These are phyloP conservation scores for Thymus quinquecostatus DNA, from an alignment of 257 asterid genomes.

Conservation along the genomic window DNA sequence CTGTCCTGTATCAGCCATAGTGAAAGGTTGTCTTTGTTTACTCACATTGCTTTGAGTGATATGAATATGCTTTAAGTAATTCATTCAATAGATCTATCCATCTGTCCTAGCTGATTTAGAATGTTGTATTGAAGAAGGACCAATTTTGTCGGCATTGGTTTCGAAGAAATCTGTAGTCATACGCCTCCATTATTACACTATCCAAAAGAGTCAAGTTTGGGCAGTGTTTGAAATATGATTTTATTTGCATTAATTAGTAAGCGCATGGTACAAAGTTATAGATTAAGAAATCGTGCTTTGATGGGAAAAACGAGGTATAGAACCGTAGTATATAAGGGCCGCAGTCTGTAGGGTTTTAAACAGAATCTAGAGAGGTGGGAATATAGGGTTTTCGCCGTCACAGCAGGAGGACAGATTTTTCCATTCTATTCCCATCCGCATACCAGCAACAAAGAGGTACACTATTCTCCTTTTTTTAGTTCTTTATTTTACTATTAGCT, in stretches of 20 bases:
- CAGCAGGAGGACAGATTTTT: not conserved
- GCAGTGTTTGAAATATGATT: not conserved
- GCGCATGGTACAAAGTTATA: not conserved
- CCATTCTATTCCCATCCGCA: not conserved
- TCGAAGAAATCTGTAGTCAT: not conserved
- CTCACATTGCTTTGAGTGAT: slow-evolving; percentile 7
- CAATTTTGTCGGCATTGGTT: not conserved
- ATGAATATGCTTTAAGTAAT: not conserved
- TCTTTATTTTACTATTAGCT: slow-evolving; percentile 2
- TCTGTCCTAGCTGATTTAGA: not conserved
- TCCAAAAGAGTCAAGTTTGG: not conserved
- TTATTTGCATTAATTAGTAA: slow-evolving; percentile 3
- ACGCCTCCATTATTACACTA: not conserved
- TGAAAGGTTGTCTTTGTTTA: not conserved
- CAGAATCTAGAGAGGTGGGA: slow-evolving; percentile 1
- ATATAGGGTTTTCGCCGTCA: slow-evolving; percentile 21
- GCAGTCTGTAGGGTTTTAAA: not conserved
- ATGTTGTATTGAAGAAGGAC: not conserved
- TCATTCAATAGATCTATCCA: not conserved
- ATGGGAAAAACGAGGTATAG: not conserved
- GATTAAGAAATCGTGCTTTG: not conserved
- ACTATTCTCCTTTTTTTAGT: not conserved
- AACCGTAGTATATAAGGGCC: not conserved
- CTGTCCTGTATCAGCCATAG: not conserved
- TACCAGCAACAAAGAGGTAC: slow-evolving; percentile 20